Evolutionary conservation across 208 protist genomes (phyloP).

Genomic region (Crithidia bombi): DNA sequence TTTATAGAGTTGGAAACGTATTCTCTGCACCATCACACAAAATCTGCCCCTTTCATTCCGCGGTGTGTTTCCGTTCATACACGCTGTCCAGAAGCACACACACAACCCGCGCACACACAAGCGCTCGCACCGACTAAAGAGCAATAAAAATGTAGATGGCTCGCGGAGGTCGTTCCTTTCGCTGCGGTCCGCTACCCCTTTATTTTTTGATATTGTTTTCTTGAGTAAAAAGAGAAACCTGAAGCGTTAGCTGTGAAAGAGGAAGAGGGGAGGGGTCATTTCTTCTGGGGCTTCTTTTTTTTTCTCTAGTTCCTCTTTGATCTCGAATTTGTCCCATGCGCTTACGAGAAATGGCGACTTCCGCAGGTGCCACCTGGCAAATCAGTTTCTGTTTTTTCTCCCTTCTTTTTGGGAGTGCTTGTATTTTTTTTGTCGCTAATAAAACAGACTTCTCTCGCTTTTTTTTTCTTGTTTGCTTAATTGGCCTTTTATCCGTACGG

Average conservation of each 20-base stretch:
- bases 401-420: background rate
- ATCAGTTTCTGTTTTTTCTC: background rate
- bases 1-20: background rate
- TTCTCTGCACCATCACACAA: slow-evolving; percentile 1
- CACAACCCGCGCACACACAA: background rate
- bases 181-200: background rate
- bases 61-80: slow-evolving; percentile 2
- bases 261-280: no score
- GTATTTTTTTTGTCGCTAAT: slow-evolving; percentile 5
- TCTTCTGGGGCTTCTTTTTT: background rate
- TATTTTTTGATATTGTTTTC: no score
- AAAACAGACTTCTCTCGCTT: background rate
- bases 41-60: background rate
- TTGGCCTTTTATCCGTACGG: slow-evolving; percentile 11
- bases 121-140: background rate
- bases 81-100: background rate
- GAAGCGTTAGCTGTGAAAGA: no score
- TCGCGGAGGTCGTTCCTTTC: background rate
- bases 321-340: background rate
- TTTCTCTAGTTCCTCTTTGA: slow-evolving; percentile 9
- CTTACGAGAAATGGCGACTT: slow-evolving; percentile 3
- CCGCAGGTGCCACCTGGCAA: background rate
- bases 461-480: slow-evolving; percentile 12
- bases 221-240: no score
- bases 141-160: background rate